Evolutionary conservation across 108 stramenopile species (phyloP).

Genomic region (Skeletonema costatum): DNA sequence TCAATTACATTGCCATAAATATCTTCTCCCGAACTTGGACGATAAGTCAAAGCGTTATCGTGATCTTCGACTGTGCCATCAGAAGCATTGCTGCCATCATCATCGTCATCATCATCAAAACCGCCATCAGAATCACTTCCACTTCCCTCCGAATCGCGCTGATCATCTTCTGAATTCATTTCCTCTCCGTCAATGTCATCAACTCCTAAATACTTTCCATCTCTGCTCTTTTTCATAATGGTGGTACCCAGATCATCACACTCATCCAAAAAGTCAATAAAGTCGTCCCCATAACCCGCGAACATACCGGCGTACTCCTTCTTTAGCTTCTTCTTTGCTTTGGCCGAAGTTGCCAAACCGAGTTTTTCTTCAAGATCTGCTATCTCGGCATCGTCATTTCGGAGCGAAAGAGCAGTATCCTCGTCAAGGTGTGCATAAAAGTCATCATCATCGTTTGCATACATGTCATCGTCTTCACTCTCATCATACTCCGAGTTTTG

Average conservation of each 20-base stretch:
- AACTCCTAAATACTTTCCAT: not conserved
- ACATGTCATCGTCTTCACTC: slow-evolving; percentile 12
- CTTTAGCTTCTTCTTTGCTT: slow-evolving; percentile 43
- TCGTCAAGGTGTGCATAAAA: slow-evolving; percentile 49
- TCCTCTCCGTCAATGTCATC: slow-evolving; percentile 31
- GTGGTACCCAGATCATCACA: slow-evolving; percentile 61
- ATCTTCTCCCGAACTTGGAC: slow-evolving; percentile 87
- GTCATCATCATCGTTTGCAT: slow-evolving; percentile 38
- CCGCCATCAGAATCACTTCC: slow-evolving; percentile 25
- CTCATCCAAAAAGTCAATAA: slow-evolving; percentile 79
- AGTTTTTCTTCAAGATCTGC: slow-evolving; percentile 53
- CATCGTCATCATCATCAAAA: slow-evolving; percentile 27
- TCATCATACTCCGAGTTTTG: slow-evolving; percentile 1
- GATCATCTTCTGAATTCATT: slow-evolving; percentile 26
- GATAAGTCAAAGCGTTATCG: slow-evolving; percentile 76
- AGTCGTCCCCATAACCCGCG: slow-evolving; percentile 77
- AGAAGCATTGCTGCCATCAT: slow-evolving; percentile 13
- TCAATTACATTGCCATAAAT: slow-evolving; percentile 91
- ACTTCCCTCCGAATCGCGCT: slow-evolving; percentile 20
- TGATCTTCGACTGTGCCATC: slow-evolving; percentile 53
- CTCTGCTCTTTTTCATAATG: slow-evolving; percentile 9
- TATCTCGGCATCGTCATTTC: slow-evolving; percentile 56
- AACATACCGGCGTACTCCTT: slow-evolving; percentile 47
- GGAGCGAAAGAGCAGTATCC: slow-evolving; percentile 42
- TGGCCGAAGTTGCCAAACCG: slow-evolving; percentile 31